Evolutionary conservation across 331 rosid species (phyloP).

Genomic region (Malus hybrid): DNA sequence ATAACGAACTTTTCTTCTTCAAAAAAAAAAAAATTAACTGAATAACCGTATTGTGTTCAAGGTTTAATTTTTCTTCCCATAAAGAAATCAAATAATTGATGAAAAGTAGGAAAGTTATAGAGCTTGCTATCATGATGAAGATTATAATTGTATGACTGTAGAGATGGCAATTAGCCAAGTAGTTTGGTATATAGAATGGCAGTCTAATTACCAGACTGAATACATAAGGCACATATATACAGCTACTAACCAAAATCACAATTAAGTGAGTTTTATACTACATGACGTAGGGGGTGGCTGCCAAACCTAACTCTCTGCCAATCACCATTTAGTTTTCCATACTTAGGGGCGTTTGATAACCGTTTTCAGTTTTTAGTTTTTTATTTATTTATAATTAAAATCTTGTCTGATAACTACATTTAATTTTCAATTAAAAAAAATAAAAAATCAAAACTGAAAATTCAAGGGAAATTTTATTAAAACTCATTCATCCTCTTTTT

Average conservation of each 20-base stretch:
- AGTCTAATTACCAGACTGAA: neutral
- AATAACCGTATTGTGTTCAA: too few species aligned
- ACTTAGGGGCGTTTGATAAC: too few species aligned
- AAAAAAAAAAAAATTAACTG: too few species aligned
- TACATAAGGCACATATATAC: neutral
- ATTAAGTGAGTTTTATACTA: neutral
- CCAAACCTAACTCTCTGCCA: neutral
- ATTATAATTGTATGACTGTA: neutral
- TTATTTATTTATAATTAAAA: too few species aligned
- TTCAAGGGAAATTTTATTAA: too few species aligned
- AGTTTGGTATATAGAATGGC: neutral
- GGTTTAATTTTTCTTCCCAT: neutral
- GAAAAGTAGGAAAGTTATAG: neutral
- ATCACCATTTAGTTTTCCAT: too few species aligned
- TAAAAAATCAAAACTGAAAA: too few species aligned
- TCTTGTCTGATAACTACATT: too few species aligned
- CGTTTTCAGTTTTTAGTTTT: too few species aligned
- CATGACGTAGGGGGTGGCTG: neutral
- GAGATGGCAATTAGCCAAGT: neutral
- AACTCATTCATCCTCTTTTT: too few species aligned
- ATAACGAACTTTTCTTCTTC: too few species aligned
- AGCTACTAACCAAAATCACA: neutral
- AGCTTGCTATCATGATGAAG: neutral
- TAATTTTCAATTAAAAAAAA: too few species aligned
- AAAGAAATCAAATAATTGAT: neutral